phyloP scores from a whole-genome alignment of 1,284 basidiomycete genomes.

The Boletus sp. region DNA sequence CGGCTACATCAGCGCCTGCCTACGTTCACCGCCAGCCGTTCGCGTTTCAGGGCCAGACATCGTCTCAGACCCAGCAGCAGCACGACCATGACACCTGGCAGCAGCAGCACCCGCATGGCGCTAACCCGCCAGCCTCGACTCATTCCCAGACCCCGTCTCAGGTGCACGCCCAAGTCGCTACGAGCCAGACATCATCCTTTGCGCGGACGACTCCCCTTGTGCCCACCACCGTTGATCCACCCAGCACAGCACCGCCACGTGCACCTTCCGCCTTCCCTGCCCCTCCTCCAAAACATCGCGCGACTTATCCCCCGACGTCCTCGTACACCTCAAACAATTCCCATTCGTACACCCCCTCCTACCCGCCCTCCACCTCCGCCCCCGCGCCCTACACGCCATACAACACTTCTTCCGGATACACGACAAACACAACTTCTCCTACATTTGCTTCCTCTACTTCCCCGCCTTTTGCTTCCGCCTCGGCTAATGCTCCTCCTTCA shows the following conservation, averaged over 20 bases:
- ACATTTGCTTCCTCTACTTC: constrained; percentile 25
- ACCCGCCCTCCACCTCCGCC: constrained; percentile 18
- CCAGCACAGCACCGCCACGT: constrained; percentile 16
- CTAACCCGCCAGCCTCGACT: constrained; percentile 17
- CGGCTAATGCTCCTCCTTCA: constrained; percentile 13
- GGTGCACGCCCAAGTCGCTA: constrained; percentile 19
- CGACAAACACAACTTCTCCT: constrained; percentile 23
- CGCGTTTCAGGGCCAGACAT: constrained; percentile 22
- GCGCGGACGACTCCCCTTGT: constrained; percentile 33
- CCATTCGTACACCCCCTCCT: constrained; percentile 16
- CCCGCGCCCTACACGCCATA: constrained; percentile 24
- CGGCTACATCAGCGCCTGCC: constrained; percentile 22
- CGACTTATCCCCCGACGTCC: constrained; percentile 20
- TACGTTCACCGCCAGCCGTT: constrained; percentile 30
- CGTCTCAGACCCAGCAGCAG: constrained; percentile 35
- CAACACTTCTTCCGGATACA: constrained; percentile 21
- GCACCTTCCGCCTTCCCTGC: constrained; percentile 15
- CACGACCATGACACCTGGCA: constrained; percentile 30
- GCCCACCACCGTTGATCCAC: constrained; percentile 36
- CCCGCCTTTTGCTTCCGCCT: constrained; percentile 17
- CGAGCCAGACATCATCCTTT: constrained; percentile 23
- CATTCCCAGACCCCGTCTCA: constrained; percentile 25
- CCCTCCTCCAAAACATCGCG: constrained; percentile 22
- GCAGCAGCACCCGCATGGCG: constrained; percentile 22
- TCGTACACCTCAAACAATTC: constrained; percentile 24